Evolutionary conservation across 257 asterid genomes (phyloP), one percentile per base, ranked within the genome.

Genomic region (Scutellaria minor): DNA sequence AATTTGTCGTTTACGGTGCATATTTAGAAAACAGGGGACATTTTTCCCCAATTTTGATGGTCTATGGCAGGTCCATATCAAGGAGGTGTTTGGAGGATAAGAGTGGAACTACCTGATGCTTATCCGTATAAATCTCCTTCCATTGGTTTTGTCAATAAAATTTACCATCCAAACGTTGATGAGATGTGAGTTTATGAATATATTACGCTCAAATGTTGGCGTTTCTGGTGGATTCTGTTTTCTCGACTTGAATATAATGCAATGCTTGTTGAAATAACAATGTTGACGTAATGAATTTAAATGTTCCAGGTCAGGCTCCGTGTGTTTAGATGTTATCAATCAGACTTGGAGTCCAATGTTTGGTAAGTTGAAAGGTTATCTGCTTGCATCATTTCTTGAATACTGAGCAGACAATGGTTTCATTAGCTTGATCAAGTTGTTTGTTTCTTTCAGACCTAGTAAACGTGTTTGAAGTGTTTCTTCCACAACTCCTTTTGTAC

Each of bases 261-360:
- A 2, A 4, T 63, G 27, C 57, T 45, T 57, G 12, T 57, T 31
- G 24, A 39, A 58, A 6, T 44, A 3, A 27, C 53, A 31, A 4
- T 31, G 39, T 61, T 56, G 45, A 62, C 44, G 24, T 12, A 13
- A 66, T 20, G 7, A 22, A 14, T 64, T 73, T 48, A 35, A 10
- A 50, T 59, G 68, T 56, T 79, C 15, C 85, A 93, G 98, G 95
- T 93, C 98, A 31, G 98, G 98, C 15, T 85, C 97, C 13, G 98
- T 93, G 69, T 93, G 97, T 68, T 85, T 93, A 72, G 97, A 93
- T 73, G 98, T 93, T 62, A 93, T 93, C 81, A 93, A 88, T 78
- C 98, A 93, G 85, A 83, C 93, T 9, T 93, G 97, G 98, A 93
- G 97, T 75, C 98, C 98, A 46, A 93, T 90, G 97, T 93, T 93